Conservation (phyloP, 495 filamentous ascomycete species). For the Staphylotrichum longicolle region DNA sequence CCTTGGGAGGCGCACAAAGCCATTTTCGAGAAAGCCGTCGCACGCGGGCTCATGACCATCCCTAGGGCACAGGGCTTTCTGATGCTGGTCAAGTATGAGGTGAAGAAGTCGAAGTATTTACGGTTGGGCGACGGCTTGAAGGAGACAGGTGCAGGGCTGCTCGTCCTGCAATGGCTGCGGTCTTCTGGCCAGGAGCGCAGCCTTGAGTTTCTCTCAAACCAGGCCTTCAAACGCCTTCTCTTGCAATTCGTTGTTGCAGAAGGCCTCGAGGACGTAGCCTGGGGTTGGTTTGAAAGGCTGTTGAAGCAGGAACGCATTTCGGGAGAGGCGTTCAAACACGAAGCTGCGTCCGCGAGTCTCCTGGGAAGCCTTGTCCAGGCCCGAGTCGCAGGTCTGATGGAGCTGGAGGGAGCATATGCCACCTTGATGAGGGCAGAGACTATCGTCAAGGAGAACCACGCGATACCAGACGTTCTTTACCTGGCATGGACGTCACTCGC, state of each 20-base stretch:
- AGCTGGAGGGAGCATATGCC: conserved; percentile 39
- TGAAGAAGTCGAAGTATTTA: conserved; percentile 28
- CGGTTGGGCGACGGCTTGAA: conserved; percentile 35
- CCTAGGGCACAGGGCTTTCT: conserved; percentile 43
- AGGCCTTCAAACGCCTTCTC: conserved; percentile 34
- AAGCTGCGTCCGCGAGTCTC: conserved; percentile 3
- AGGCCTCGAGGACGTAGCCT: conserved; percentile 42
- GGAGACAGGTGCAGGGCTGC: conserved; percentile 40
- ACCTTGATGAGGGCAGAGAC: conserved; percentile 33
- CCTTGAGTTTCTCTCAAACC: conserved; percentile 37
- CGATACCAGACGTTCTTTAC: conserved; percentile 14
- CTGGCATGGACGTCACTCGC: conserved; percentile 33
- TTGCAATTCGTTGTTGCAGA: conserved; percentile 53
- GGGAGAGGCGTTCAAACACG: no score
- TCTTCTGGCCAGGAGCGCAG: conserved; percentile 45
- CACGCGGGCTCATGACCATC: conserved; percentile 47
- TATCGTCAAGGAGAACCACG: conserved; percentile 24
- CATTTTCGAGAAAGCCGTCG: conserved; percentile 41
- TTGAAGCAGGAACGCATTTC: conserved; percentile 17
- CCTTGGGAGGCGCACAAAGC: conserved; percentile 24
- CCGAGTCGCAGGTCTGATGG: background rate
- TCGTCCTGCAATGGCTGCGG: conserved; percentile 52
- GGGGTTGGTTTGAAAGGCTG: conserved; percentile 43
- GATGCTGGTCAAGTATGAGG: conserved; percentile 31
- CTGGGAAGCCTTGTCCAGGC: conserved; percentile 31